A percentile compares a stretch with the other conserved stretches of the same genome.
Evolutionary conservation across 2,329 filamentous ascomycete species (phyloP).

Genomic region (Penicillium brasilianum): DNA sequence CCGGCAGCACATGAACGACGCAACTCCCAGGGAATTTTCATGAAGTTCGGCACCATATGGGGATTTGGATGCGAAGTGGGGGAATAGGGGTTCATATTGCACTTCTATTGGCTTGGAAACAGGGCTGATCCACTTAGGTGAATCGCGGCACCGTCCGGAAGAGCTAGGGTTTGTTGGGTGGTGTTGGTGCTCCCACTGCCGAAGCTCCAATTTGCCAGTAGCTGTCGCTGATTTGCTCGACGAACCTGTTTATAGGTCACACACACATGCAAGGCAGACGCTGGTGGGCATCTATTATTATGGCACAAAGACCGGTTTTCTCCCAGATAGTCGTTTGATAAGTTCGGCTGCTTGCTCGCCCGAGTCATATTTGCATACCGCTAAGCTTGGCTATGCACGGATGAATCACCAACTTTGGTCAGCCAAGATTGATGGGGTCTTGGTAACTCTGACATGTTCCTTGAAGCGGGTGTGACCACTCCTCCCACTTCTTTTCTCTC

Average conservation of each 20-base stretch:
- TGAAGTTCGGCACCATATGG: neutral
- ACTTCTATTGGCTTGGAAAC: neutral
- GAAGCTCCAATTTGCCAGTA: neutral
- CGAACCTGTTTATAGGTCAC: neutral
- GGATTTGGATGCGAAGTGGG: neutral
- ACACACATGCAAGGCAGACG: neutral
- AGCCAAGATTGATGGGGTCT: neutral
- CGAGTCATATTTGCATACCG: neutral
- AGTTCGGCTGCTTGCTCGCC: neutral
- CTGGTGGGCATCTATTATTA: neutral
- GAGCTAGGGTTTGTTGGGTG: neutral
- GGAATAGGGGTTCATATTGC: neutral
- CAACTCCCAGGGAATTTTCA: neutral
- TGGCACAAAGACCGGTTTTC: neutral
- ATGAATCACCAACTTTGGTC: neutral
- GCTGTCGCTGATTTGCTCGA: neutral
- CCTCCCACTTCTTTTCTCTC: neutral
- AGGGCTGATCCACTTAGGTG: neutral
- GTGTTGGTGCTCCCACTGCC: neutral
- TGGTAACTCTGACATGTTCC: neutral
- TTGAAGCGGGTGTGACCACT: neutral
- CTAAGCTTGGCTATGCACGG: neutral
- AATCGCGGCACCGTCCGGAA: neutral
- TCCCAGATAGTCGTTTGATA: neutral
- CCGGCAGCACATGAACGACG: neutral